Evolutionary conservation across 805 yeast species (phyloP), one percentile per base, ranked within the genome.

Genomic region (Saccharomycopsis olivae): DNA sequence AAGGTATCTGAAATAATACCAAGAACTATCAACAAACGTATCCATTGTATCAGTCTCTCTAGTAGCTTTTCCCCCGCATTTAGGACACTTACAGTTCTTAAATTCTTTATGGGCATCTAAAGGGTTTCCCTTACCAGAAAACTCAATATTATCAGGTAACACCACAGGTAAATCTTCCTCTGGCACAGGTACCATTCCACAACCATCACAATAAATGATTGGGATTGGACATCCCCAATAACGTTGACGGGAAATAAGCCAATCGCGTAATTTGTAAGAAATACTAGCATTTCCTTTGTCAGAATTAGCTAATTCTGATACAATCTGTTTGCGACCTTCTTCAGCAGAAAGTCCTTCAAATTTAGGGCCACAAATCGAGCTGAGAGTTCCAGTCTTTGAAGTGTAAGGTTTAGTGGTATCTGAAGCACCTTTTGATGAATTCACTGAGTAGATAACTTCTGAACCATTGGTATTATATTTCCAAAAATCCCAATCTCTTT

Each of bases 151-250:
- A 10, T 69, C 68, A 0, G 97, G 97, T 27, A 92, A 69, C 28
- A 65, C 33, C 0, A 92, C 95, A 0, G 98, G 98, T 14, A 92
- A 65, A 20, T 88, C 78, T 2, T 72, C 62, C 30, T 83, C 94
- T 0, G 96, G 96, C 15, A 92, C 97, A 0, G 97, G 83, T 1
- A 89, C 96, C 0, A 78, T 61, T 1, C 98, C 98, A 66, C 98
- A 92, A 2, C 58, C 48, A 5, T 68, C 69, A 62, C 98, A 92
- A 53, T 92, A 92, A 20, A 92, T 68, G 15, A 92, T 86, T 4
- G 98, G 98, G 40, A 92, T 92, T 2, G 98, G 98, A 0, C 96
- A 92, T 19, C 98, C 98, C 98, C 98, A 92, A 58, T 82, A 89
- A 44, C 98, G 64, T 58, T 92, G 98, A 54, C 98, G 73, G 52